Base-by-base conservation (phyloP, 2,329 filamentous ascomycete species). In the Stagonosporopsis chrysanthemi region DNA sequence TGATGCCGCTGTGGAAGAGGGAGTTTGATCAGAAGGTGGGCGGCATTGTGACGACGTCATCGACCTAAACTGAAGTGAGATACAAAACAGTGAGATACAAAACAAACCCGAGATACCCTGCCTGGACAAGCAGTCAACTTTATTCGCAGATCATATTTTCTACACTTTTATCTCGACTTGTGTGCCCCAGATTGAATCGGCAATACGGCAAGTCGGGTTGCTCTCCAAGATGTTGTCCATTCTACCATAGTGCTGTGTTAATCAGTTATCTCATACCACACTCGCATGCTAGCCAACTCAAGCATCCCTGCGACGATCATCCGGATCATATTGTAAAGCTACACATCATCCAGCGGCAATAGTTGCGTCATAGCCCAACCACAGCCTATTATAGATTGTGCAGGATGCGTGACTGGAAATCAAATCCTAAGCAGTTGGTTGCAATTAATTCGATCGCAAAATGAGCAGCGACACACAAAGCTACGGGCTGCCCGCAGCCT, bases 1-100 rank as follows among this genome's bases (percentile, higher is more conserved):
- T 71, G 67, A 71, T 75, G 68, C 73, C 73, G 7, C 26, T 58
- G 6, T 75, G 73, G 73, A 75, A 73, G 43, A 55, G 73, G 7
- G 63, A 68, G 19, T 75, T 75, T 29, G 61, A 66, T 26, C 52
- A 58, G 6, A 52, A 46, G 11, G 64, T 70, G 1, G 62, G 67
- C 6, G 67, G 67, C 2, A 70, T 70, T 17, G 66, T 70, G 19
- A 57, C 52, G 28, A 45, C 31, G n/a, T 11, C n/a, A 6, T 26
- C 47, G 8, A 36, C 3, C 9, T 35, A 35, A 22, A 6, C 11
- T 9, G 23, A n/a, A 41, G 19, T 12, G 6, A 17, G 9, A 28
- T 28, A 22, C 15, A 5, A 8, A 31, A 7, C 11, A 26, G 19
- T 12, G 6, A 17, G 9, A 28, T 28, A 22, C 15, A 5, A 8